phyloP scores from a whole-genome alignment of 129 eudicot genomes.

The Tanacetum coccineum region DNA sequence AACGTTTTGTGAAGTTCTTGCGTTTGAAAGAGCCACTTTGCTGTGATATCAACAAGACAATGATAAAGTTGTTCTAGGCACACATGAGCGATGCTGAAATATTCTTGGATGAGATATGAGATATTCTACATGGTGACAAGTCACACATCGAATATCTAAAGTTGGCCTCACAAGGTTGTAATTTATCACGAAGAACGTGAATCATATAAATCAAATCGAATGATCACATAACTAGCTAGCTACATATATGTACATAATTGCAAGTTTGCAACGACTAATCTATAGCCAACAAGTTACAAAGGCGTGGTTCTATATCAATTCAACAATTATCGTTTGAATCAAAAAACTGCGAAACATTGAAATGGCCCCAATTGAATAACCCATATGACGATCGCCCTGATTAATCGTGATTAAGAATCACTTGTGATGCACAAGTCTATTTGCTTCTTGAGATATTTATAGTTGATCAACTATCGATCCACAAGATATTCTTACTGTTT shows the following conservation, averaged over 20 bases:
- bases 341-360: no score
- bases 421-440: constrained; percentile 20
- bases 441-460: background rate
- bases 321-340: background rate
- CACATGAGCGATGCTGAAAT: background rate
- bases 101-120: background rate
- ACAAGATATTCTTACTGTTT: constrained; percentile 24
- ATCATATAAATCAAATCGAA: no score
- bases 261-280: no score
- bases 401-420: background rate
- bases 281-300: no score
- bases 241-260: background rate
- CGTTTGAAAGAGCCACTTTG: background rate
- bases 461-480: constrained; percentile 1
- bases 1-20: background rate
- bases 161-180: background rate
- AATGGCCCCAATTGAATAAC: background rate
- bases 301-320: no score
- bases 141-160: background rate
- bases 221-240: background rate
- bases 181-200: background rate
- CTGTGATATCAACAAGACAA: background rate
- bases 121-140: background rate
- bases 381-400: background rate
- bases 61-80: background rate